These are phyloP conservation scores for Circinella minor DNA, from an alignment of 371 early-diverging fungal species.

Conservation along the genomic window DNA sequence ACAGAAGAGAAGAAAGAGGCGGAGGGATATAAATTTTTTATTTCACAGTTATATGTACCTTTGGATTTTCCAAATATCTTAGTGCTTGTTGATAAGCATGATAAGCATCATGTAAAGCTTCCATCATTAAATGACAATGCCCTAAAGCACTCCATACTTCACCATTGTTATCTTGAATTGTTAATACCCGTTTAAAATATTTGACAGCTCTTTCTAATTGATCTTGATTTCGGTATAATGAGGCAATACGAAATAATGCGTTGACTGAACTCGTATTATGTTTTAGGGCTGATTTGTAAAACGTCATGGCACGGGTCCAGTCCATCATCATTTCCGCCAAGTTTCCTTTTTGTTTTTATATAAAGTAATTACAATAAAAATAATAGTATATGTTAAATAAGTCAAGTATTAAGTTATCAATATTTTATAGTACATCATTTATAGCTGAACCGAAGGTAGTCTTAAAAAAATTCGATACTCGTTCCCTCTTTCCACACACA, in stretches of 20 bases:
- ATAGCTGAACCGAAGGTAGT: too few species aligned
- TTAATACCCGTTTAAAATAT: slow-evolving; percentile 83
- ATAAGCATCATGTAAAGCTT: slow-evolving; percentile 91
- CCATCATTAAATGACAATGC: slow-evolving; percentile 93
- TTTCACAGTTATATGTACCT: slow-evolving; percentile 22
- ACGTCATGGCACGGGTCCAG: slow-evolving; percentile 74
- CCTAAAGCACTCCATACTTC: slow-evolving; percentile 94
- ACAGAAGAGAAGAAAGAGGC: background rate
- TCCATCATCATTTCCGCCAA: slow-evolving; percentile 77
- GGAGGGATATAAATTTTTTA: too few species aligned
- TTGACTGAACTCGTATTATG: slow-evolving; percentile 86
- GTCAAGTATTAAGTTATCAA: too few species aligned
- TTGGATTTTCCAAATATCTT: slow-evolving; percentile 83
- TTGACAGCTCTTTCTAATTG: slow-evolving; percentile 80
- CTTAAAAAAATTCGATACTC: too few species aligned
- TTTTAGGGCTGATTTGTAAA: slow-evolving; percentile 85
- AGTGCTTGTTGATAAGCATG: slow-evolving; percentile 94
- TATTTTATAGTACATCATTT: too few species aligned
- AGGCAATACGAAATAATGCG: slow-evolving; percentile 74
- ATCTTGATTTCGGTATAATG: slow-evolving; percentile 71
- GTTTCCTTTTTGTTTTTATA: slow-evolving; percentile 38
- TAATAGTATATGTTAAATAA: too few species aligned
- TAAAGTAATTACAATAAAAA: too few species aligned
- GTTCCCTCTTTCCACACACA: too few species aligned
- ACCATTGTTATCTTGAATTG: slow-evolving; percentile 81